Conservation (phyloP, 768 basidiomycete species). For the Stropharia rugosoannulata region DNA sequence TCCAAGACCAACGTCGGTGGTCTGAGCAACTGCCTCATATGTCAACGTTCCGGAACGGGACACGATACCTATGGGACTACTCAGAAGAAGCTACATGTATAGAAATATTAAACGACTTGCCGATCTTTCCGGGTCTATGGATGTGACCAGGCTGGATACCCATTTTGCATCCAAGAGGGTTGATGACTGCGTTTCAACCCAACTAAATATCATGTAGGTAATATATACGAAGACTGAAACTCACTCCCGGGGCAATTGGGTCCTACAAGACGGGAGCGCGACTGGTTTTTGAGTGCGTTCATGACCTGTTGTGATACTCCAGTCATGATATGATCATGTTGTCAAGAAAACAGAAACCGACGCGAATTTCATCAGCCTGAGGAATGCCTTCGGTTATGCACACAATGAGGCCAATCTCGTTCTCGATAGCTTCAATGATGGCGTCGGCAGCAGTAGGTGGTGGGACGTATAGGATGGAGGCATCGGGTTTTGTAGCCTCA, state of each 20-base stretch:
- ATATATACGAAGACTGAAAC: constrained; percentile 9
- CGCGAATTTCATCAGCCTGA: constrained; percentile 93
- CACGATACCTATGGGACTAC: constrained; percentile 66
- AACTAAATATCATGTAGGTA: not conserved
- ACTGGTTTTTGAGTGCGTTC: constrained; percentile 93
- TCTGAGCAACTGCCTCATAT: constrained; percentile 98
- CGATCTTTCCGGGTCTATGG: constrained; percentile 94
- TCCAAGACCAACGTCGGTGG: constrained; percentile 92
- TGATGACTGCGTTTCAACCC: constrained; percentile 60
- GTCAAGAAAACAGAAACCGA: constrained; percentile 36
- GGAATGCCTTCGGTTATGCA: constrained; percentile 99
- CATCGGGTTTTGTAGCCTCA: constrained; percentile 82
- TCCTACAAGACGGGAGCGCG: constrained; percentile 92
- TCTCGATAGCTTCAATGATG: constrained; percentile 98
- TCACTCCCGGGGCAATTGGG: constrained; percentile 93
- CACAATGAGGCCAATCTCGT: constrained; percentile 96
- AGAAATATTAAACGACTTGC: constrained; percentile 37
- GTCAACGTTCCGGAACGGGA: constrained; percentile 96
- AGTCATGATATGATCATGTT: not conserved
- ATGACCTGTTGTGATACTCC: constrained; percentile 60
- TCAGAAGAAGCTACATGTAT: not conserved
- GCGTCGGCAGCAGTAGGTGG: constrained; percentile 96
- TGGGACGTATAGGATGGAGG: constrained; percentile 95
- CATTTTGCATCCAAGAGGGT: constrained; percentile 98
- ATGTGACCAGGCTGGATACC: constrained; percentile 98